These are phyloP conservation scores for Trametes villosa DNA, from an alignment of 768 basidiomycete genomes.

Conservation along the genomic window DNA sequence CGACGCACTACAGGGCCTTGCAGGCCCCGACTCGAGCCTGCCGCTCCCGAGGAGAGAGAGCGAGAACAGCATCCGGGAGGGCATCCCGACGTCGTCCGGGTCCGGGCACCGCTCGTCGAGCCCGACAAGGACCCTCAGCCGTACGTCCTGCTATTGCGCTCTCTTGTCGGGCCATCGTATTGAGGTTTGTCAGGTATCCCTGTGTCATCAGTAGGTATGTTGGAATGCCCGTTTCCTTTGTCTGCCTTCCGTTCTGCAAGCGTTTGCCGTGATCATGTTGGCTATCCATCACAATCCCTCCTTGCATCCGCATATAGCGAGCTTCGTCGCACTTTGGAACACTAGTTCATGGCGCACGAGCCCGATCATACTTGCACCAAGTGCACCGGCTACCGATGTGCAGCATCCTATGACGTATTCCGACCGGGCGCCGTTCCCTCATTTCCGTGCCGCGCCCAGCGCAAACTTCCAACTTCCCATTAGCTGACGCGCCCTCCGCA, in stretches of 20 bases:
- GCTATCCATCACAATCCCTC: too few species aligned
- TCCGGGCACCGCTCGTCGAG: conserved; percentile 63
- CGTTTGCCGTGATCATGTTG: not conserved
- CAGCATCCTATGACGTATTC: too few species aligned
- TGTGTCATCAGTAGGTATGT: conserved; percentile 76
- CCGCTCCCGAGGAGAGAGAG: conserved; percentile 67
- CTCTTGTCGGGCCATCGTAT: conserved; percentile 9
- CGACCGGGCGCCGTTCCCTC: too few species aligned
- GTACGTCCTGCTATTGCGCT: conserved; percentile 51
- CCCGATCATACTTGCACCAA: too few species aligned
- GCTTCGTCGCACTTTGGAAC: too few species aligned
- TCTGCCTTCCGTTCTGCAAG: too few species aligned
- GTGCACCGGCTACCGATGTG: too few species aligned
- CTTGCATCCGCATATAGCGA: too few species aligned
- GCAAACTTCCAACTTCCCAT: not conserved
- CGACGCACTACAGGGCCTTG: conserved; percentile 69
- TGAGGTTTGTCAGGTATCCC: conserved; percentile 26
- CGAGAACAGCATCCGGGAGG: conserved; percentile 69
- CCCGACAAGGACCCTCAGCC: conserved; percentile 78
- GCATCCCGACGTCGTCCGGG: conserved; percentile 56
- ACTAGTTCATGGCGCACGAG: too few species aligned
- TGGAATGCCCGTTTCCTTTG: not conserved
- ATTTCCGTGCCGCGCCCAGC: conserved; percentile 19
- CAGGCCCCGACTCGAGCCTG: conserved; percentile 76
- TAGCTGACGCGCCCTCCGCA: conserved; percentile 36